Percentiles rank a stretch among this genome's conserved stretches.
Evolutionary conservation across 495 filamentous ascomycete species (phyloP).

Genomic region (Parathielavia hyrcaniae): DNA sequence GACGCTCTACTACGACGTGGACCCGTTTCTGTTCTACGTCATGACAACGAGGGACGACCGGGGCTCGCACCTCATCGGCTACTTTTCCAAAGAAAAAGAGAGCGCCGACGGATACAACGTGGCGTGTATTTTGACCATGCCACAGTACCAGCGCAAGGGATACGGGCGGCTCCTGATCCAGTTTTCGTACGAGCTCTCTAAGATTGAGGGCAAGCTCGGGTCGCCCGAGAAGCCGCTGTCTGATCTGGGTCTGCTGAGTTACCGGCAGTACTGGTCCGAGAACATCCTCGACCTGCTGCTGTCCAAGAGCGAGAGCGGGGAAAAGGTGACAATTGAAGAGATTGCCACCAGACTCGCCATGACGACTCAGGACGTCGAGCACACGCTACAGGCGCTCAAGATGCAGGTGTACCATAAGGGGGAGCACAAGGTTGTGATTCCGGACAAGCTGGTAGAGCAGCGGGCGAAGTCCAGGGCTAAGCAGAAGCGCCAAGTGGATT

Average conservation of each 20-base stretch:
- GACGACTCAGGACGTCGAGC: slow-evolving; percentile 91
- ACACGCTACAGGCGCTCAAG: slow-evolving; percentile 83
- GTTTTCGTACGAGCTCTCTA: slow-evolving; percentile 96
- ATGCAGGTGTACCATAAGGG: slow-evolving; percentile 94
- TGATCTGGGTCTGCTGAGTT: slow-evolving; percentile 84
- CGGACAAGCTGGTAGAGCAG: slow-evolving; percentile 59
- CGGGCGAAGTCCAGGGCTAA: slow-evolving; percentile 72
- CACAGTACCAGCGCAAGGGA: slow-evolving; percentile 90
- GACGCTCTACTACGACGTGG: slow-evolving; percentile 99
- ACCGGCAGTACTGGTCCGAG: slow-evolving; percentile 95
- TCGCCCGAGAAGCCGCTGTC: slow-evolving; percentile 95
- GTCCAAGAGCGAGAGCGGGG: slow-evolving; percentile 51
- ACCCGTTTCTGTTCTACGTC: slow-evolving; percentile 97
- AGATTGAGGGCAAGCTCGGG: slow-evolving; percentile 87
- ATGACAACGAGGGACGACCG: slow-evolving; percentile 83
- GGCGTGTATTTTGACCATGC: slow-evolving; percentile 92
- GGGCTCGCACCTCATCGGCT: slow-evolving; percentile 89
- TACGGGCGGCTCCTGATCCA: slow-evolving; percentile 90
- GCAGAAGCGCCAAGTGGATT: slow-evolving; percentile 64
- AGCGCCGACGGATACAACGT: slow-evolving; percentile 94
- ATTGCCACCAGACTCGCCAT: slow-evolving; percentile 75
- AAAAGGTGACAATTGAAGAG: slow-evolving; percentile 73
- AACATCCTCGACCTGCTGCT: slow-evolving; percentile 79
- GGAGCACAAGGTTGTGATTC: slow-evolving; percentile 85
- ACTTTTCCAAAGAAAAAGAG: slow-evolving; percentile 98